phyloP scores from a whole-genome alignment of 1,139 yeast species.

The Yarrowia galli region DNA sequence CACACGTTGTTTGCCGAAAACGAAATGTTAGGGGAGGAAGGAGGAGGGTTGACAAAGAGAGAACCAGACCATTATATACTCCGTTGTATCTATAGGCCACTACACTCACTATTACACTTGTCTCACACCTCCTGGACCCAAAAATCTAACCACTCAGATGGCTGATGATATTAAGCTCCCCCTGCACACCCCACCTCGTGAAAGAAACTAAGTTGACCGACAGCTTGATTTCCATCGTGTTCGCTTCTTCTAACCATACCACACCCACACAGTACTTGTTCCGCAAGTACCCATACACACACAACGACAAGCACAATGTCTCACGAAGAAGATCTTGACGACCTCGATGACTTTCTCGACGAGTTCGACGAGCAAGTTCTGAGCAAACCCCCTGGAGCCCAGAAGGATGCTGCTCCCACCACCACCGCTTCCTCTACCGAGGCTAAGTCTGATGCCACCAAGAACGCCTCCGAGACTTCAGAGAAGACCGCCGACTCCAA shows the following conservation, averaged over 20 bases:
- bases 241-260: constrained; percentile 28
- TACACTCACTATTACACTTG: background rate
- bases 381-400: constrained; percentile 65
- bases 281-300: too few relatives aligned
- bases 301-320: constrained; percentile 9
- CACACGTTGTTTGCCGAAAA: constrained; percentile 1
- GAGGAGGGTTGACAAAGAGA: too few relatives aligned
- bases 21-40: background rate
- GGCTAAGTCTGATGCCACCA: constrained; percentile 47
- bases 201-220: constrained; percentile 30
- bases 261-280: constrained; percentile 6
- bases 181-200: constrained; percentile 38
- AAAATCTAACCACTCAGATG: background rate
- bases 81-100: background rate
- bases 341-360: constrained; percentile 54
- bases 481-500: constrained; percentile 30
- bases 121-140: background rate
- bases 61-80: background rate
- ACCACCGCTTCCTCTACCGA: constrained; percentile 38
- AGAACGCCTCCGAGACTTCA: constrained; percentile 1
- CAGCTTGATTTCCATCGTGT: constrained; percentile 31
- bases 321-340: constrained; percentile 52
- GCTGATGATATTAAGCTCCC: constrained; percentile 12
- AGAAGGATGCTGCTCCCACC: constrained; percentile 7
- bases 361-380: constrained; percentile 72